These are phyloP conservation scores for Saprolegnia parasitica DNA, from an alignment of 352 stramenopile genomes.

Conservation along the genomic window DNA sequence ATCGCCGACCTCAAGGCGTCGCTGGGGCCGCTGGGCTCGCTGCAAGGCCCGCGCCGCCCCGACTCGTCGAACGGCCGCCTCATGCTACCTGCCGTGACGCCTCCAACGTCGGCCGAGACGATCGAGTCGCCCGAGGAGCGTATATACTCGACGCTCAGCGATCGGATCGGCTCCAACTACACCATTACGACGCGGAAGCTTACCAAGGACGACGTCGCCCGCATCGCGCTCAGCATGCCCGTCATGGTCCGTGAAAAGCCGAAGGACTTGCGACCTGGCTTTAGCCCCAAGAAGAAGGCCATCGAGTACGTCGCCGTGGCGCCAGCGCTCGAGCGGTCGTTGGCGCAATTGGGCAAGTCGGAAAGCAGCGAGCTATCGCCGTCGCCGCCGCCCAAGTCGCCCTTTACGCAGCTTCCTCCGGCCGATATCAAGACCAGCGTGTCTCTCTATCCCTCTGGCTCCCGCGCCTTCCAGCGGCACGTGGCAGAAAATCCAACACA, in stretches of 20 bases:
- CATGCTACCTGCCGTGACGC: constrained; percentile 30
- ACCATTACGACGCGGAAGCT: constrained; percentile 57
- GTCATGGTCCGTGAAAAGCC: not conserved
- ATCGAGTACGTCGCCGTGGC: constrained; percentile 44
- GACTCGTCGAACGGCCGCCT: constrained; percentile 39
- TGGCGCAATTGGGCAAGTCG: not conserved
- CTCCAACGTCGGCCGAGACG: not conserved
- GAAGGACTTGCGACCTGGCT: not conserved
- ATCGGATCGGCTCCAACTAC: constrained; percentile 73
- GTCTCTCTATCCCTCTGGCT: constrained; percentile 15
- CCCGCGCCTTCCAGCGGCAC: constrained; percentile 43
- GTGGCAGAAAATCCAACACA: constrained; percentile 40
- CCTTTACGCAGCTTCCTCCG: not conserved
- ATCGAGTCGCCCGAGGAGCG: constrained; percentile 40
- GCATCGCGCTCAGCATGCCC: constrained; percentile 50
- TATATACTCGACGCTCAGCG: constrained; percentile 73
- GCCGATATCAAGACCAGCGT: not conserved
- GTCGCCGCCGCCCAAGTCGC: not conserved
- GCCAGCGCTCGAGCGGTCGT: constrained; percentile 45
- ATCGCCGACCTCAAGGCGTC: constrained; percentile 35
- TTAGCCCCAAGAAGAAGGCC: constrained; percentile 28
- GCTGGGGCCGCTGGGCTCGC: constrained; percentile 62
- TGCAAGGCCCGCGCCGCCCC: constrained; percentile 39
- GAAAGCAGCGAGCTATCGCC: not conserved
- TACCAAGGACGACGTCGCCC: constrained; percentile 65